A percentile compares a stretch with the other conserved stretches of the same genome.
Evolutionary conservation across 2,329 filamentous ascomycete genomes (phyloP).

Genomic region (Claviceps arundinis): DNA sequence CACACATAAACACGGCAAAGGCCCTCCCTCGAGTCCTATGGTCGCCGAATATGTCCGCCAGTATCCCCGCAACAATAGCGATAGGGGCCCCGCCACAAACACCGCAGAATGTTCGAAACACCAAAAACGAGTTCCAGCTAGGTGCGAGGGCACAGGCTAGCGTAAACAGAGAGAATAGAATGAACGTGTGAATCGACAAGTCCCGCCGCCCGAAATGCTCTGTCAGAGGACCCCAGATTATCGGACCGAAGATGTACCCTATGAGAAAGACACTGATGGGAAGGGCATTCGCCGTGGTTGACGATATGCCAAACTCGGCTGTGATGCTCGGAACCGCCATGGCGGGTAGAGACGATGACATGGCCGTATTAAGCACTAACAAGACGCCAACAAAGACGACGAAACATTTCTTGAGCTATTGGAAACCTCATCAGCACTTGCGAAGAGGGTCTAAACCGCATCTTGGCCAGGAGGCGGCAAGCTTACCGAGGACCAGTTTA

Average conservation of each 20-base stretch:
- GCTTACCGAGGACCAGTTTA: constrained; percentile 34
- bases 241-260: constrained; percentile 47
- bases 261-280: constrained; percentile 52
- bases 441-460: not conserved
- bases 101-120: constrained; percentile 38
- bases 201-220: constrained; percentile 46
- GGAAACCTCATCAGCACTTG: not conserved
- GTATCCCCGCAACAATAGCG: constrained; percentile 44
- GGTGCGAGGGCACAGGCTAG: constrained; percentile 39
- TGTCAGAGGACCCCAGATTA: constrained; percentile 51
- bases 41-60: constrained; percentile 50
- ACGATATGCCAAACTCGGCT: constrained; percentile 41
- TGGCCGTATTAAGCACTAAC: constrained; percentile 53
- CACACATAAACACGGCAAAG: constrained; percentile 52
- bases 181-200: constrained; percentile 28
- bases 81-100: constrained; percentile 42
- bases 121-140: constrained; percentile 36
- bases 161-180: constrained; percentile 32
- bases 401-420: constrained; percentile 37
- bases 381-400: constrained; percentile 42
- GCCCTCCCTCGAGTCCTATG: constrained; percentile 38
- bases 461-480: not conserved
- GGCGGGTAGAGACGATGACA: constrained; percentile 50
- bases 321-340: constrained; percentile 48
- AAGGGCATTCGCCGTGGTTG: constrained; percentile 31